These are phyloP conservation scores for Syzygium syzygioides DNA, from an alignment of 441 rosid species.

Conservation along the genomic window DNA sequence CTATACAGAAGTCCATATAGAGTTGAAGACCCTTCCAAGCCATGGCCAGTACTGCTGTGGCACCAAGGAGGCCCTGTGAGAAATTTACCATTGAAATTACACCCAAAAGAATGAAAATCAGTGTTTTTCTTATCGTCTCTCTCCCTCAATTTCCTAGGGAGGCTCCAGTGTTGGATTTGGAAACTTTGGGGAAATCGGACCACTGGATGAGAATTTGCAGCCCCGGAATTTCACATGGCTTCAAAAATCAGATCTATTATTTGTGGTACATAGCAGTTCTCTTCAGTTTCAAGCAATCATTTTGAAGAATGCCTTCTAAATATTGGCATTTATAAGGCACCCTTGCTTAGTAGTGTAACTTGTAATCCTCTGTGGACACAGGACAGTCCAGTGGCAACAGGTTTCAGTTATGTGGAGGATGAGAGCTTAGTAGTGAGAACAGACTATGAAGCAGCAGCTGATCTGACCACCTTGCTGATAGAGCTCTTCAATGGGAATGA, in stretches of 20 bases:
- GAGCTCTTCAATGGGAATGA: slow-evolving; percentile 21
- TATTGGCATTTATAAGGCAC: not conserved
- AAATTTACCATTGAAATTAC: not conserved
- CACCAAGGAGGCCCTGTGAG: slow-evolving; percentile 49
- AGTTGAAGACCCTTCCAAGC: slow-evolving; percentile 24
- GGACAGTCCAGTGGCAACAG: slow-evolving; percentile 47
- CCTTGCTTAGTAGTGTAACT: not conserved
- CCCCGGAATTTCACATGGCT: slow-evolving; percentile 39
- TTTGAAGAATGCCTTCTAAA: not conserved
- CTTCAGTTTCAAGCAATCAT: not conserved
- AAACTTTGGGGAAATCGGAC: slow-evolving; percentile 36
- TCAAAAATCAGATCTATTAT: slow-evolving; percentile 33
- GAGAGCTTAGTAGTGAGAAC: slow-evolving; percentile 21
- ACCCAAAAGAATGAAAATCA: not conserved
- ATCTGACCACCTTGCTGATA: slow-evolving; percentile 31
- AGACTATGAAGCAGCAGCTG: slow-evolving; percentile 39
- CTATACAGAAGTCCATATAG: slow-evolving; percentile 35
- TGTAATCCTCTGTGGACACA: not conserved
- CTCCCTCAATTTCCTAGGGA: slow-evolving; percentile 13
- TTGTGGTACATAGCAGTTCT: slow-evolving; percentile 20
- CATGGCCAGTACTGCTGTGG: slow-evolving; percentile 43
- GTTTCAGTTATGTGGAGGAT: slow-evolving; percentile 39
- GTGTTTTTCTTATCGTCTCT: not conserved
- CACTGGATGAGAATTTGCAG: slow-evolving; percentile 23
- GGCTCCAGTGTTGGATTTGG: slow-evolving; percentile 30